Percentiles rank a stretch among this genome's conserved stretches.
phyloP scores from a whole-genome alignment of 371 early-diverging fungal species.

The Parasitella parasitica region DNA sequence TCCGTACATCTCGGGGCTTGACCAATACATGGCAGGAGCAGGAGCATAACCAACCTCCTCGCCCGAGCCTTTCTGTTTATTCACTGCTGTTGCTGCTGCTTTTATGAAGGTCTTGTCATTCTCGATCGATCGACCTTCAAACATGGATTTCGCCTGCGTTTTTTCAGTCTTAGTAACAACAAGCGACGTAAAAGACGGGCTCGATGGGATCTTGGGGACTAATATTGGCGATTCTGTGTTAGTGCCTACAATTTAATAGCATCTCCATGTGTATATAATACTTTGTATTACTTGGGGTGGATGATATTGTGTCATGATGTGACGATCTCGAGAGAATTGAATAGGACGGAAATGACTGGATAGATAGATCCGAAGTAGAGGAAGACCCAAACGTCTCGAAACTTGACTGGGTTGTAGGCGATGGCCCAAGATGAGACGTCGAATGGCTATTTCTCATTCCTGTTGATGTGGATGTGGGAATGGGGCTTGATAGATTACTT shows the following conservation, averaged over 20 bases:
- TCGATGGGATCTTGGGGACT: not conserved
- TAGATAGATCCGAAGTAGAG: slow-evolving; percentile 11
- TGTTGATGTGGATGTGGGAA: not conserved
- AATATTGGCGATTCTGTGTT: not conserved
- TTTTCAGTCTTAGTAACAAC: slow-evolving; percentile 3
- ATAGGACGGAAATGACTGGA: not conserved
- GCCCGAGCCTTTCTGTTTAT: not conserved
- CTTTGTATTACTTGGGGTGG: slow-evolving; percentile 16
- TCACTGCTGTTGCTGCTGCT: not conserved
- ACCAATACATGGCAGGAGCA: slow-evolving; percentile 89
- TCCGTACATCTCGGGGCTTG: slow-evolving; percentile 61
- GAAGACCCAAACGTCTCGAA: slow-evolving; percentile 13
- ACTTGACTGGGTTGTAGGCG: slow-evolving; percentile 2
- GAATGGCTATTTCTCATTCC: not conserved
- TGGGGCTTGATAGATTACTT: not conserved
- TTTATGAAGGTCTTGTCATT: not conserved
- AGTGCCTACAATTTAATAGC: not conserved
- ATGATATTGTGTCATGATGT: not conserved
- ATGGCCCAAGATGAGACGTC: not conserved
- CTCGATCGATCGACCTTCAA: slow-evolving; percentile 10
- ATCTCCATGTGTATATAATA: not conserved
- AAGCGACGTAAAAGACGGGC: not conserved
- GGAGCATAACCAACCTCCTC: slow-evolving; percentile 24
- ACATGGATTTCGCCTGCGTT: slow-evolving; percentile 9
- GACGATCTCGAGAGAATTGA: not conserved